phyloP scores from a whole-genome alignment of 768 basidiomycete species.

The Tulasnella sp. region DNA sequence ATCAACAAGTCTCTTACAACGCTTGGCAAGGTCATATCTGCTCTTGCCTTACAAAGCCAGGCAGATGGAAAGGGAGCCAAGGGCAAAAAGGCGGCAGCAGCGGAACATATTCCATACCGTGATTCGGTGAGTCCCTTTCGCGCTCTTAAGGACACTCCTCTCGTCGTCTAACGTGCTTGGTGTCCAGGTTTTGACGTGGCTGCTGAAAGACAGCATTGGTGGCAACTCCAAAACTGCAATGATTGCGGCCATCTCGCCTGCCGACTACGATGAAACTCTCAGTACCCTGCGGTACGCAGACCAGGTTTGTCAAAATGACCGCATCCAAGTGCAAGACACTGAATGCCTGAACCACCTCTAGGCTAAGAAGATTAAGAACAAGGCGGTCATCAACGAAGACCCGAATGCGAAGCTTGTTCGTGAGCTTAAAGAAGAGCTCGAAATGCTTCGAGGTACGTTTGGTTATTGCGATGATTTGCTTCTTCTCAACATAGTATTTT shows the following conservation, averaged over 20 bases:
- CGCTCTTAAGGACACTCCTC: background rate
- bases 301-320: slow-evolving; percentile 49
- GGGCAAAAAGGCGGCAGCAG: slow-evolving; percentile 79
- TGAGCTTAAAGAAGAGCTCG: slow-evolving; percentile 97
- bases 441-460: slow-evolving; percentile 76
- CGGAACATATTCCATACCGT: slow-evolving; percentile 95
- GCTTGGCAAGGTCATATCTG: slow-evolving; percentile 95
- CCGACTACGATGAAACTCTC: slow-evolving; percentile 96
- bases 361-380: slow-evolving; percentile 99
- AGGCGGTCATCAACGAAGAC: slow-evolving; percentile 99
- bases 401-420: slow-evolving; percentile 98
- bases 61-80: slow-evolving; percentile 59
- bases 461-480: slow-evolving; percentile 33
- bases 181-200: slow-evolving; percentile 89
- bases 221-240: slow-evolving; percentile 98
- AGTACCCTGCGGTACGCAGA: slow-evolving; percentile 97
- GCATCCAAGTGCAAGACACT: slow-evolving; percentile 19
- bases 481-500: background rate
- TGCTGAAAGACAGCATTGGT: slow-evolving; percentile 95
- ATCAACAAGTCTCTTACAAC: slow-evolving; percentile 99
- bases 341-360: slow-evolving; percentile 34
- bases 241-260: slow-evolving; percentile 99
- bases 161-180: background rate
- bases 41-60: slow-evolving; percentile 71
- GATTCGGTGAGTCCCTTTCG: slow-evolving; percentile 71